Evolutionary conservation across 75 land plant species (phyloP).

Genomic region (Sequoiadendron giganteum): DNA sequence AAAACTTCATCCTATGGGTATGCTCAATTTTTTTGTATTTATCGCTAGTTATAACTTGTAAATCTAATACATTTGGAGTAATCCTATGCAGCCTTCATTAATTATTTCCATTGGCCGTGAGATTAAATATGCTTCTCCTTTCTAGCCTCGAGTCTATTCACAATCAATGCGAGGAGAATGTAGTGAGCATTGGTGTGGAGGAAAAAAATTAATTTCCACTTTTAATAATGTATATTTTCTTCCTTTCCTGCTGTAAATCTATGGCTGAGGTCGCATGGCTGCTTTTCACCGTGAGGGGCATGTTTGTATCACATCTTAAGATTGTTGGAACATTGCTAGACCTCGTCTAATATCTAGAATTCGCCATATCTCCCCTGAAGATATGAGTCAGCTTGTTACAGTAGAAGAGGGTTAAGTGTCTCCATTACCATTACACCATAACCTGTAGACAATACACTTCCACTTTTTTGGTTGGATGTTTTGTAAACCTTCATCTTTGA

Average conservation of each 20-base stretch:
- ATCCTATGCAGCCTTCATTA: background rate
- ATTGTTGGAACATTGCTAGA: background rate
- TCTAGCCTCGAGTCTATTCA: background rate
- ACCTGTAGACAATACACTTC: background rate
- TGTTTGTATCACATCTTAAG: background rate
- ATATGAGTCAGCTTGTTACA: background rate
- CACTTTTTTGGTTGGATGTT: background rate
- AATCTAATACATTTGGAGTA: background rate
- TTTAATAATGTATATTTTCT: background rate
- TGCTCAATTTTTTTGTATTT: background rate
- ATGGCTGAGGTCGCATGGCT: background rate
- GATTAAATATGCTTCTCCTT: background rate
- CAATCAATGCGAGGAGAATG: background rate
- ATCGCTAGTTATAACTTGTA: background rate
- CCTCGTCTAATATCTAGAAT: background rate
- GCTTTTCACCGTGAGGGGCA: background rate
- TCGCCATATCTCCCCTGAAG: background rate
- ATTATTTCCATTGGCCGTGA: background rate
- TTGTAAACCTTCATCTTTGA: background rate
- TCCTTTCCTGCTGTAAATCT: background rate
- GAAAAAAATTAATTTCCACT: background rate
- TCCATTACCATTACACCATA: too few relatives aligned
- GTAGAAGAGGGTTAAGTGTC: background rate
- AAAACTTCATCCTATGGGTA: background rate
- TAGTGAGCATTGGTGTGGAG: background rate